phyloP scores from a whole-genome alignment of 2,329 filamentous ascomycete genomes.

The Diplocarpon rosae region DNA sequence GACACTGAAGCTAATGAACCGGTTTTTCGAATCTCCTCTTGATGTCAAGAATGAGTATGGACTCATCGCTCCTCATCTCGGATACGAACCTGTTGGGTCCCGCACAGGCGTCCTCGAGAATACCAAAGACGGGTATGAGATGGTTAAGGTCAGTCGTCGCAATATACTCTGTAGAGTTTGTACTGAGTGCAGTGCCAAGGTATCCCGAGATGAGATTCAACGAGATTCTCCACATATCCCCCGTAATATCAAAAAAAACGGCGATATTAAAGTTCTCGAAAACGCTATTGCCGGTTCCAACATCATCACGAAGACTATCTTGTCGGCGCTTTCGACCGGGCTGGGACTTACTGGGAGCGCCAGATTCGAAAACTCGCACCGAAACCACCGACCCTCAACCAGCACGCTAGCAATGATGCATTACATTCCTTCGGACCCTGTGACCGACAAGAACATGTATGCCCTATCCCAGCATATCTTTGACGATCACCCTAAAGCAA shows the following conservation, averaged over 20 bases:
- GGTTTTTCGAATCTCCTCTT: conserved; percentile 41
- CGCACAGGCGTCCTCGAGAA: conserved; percentile 36
- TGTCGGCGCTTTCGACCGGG: conserved; percentile 33
- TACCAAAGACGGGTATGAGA: conserved; percentile 42
- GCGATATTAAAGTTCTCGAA: conserved; percentile 37
- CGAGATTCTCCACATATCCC: conserved; percentile 36
- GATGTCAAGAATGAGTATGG: conserved; percentile 46
- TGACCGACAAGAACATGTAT: conserved; percentile 31
- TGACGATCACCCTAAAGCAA: too few species aligned
- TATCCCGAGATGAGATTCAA: conserved; percentile 40
- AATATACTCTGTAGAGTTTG: background rate
- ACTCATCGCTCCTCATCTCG: conserved; percentile 41
- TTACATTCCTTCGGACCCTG: conserved; percentile 37
- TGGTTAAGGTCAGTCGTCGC: conserved; percentile 33
- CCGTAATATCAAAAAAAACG: conserved; percentile 36
- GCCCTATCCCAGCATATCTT: too few species aligned
- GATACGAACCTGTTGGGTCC: conserved; percentile 40
- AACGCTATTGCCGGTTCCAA: conserved; percentile 40
- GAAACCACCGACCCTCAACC: conserved; percentile 38
- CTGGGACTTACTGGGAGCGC: conserved; percentile 34
- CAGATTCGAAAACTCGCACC: conserved; percentile 40
- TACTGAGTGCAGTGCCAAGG: conserved; percentile 24
- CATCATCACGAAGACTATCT: conserved; percentile 34
- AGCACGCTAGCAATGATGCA: conserved; percentile 44
- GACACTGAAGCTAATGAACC: conserved; percentile 42